A percentile compares a stretch with the other conserved stretches of the same genome.
phyloP scores from a whole-genome alignment of 2,329 filamentous ascomycete species.

The Nemania sp. region DNA sequence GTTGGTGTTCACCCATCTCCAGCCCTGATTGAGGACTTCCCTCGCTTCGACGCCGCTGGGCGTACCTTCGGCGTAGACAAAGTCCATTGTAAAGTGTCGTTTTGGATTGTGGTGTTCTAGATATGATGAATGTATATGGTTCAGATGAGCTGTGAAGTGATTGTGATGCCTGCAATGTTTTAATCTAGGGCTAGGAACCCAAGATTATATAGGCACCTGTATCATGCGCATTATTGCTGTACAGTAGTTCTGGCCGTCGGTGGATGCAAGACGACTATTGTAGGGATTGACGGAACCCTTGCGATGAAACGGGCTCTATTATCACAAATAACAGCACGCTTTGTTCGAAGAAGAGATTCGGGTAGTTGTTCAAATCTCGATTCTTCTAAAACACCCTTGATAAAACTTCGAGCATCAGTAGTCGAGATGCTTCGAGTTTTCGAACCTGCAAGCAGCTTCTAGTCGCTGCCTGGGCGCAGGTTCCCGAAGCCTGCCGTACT shows the following conservation, averaged over 20 bases:
- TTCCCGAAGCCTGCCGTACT: neutral
- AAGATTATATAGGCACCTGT: too few relatives aligned
- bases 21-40: neutral
- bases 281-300: neutral
- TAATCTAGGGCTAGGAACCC: too few relatives aligned
- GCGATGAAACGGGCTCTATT: neutral
- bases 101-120: neutral
- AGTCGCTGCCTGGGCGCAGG: too few relatives aligned
- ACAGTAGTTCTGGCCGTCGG: neutral
- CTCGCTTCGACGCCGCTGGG: neutral
- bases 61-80: neutral
- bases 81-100: neutral
- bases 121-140: neutral
- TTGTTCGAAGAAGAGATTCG: neutral
- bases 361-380: neutral
- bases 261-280: neutral
- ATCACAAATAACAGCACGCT: neutral
- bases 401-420: neutral
- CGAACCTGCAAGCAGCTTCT: too few relatives aligned
- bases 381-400: neutral
- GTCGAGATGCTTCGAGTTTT: too few relatives aligned
- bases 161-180: too few relatives aligned
- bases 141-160: neutral
- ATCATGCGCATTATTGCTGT: too few relatives aligned
- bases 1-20: constrained; percentile 17